A percentile compares a stretch with the other conserved stretches of the same genome.
Conservation (phyloP, 495 filamentous ascomycete species). For the Entonaema liquescens region DNA sequence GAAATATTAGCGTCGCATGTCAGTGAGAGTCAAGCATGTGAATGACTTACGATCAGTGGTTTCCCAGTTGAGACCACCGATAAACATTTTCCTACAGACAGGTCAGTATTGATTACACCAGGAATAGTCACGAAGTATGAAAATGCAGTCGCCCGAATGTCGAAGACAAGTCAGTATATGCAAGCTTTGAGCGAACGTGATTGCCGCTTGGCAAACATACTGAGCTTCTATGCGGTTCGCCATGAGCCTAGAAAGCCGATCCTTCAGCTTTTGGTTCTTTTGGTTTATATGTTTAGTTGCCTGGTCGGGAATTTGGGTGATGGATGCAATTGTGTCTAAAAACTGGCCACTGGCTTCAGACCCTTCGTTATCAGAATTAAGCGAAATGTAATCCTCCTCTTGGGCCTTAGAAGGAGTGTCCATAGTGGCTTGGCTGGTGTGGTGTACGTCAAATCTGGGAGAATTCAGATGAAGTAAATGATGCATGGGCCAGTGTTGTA, state of each 20-base stretch:
- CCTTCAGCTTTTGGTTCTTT: constrained; percentile 21
- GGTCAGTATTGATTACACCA: constrained; percentile 46
- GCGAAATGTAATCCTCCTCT: constrained; percentile 32
- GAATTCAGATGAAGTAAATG: constrained; percentile 33
- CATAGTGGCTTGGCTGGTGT: constrained; percentile 25
- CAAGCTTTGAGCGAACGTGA: constrained; percentile 14
- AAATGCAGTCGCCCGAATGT: constrained; percentile 4
- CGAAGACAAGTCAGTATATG: constrained; percentile 30
- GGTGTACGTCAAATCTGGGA: constrained; percentile 18
- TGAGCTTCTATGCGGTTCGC: constrained; percentile 23
- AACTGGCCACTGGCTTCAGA: constrained; percentile 5
- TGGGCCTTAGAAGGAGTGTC: constrained; percentile 21
- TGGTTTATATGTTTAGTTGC: constrained; percentile 33
- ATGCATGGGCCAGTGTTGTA: constrained; percentile 33
- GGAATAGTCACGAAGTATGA: constrained; percentile 32
- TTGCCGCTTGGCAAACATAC: constrained; percentile 34
- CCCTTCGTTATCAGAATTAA: constrained; percentile 16
- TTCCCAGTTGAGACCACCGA: constrained; percentile 98
- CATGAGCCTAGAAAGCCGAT: constrained; percentile 14
- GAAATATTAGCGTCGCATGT: constrained; percentile 21
- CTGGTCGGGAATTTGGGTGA: constrained; percentile 10
- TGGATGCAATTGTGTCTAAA: constrained; percentile 18
- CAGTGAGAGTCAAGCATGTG: neutral
- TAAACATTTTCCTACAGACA: constrained; percentile 92
- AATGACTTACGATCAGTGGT: constrained; percentile 89